Base-by-base conservation (phyloP, 371 early-diverging fungal species). In the Batkoa obscura region DNA sequence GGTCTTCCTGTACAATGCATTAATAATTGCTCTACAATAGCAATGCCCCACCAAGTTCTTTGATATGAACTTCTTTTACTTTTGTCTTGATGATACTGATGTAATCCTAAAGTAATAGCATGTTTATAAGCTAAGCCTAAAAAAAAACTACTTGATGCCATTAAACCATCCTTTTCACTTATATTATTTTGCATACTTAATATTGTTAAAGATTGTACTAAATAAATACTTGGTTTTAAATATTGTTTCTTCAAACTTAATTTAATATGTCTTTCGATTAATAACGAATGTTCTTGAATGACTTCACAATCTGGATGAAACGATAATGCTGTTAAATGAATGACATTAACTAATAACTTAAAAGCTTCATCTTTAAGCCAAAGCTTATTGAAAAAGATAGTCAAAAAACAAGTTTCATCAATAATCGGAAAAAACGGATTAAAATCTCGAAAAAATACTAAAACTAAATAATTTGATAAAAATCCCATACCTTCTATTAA, bases 11-110 rank as follows among this genome's bases (percentile, higher is more conserved):
- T 47, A 47, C 48, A 47, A 30, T 47, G 48, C 48, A 47, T 47
- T 32, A 47, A 32, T 9, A 47, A 32, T 30, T 47, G 48, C 31
- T 47, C 48, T 23, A n/a, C 31, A n/a, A 47, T 30, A 47, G 4
- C 10, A n/a, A 47, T 47, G 48, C 23, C 12, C 48, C 48, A 47
- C 48, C 48, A 47, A 32, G 48, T 47, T n/a, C 48, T 47, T n/a
- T 23, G 23, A 23, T 32, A 32, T 23, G 23, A 23, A 23, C 23
- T 23, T 23, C 23, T 23, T 23, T 23, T 23, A 23, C 23, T 23
- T 23, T 23, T 23, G 23, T 23, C 23, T 23, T 6, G 30, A 23
- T 15, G 30, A 32, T 30, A 32, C 9, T 32, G 48, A 30, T 47
- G 48, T 15, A 23, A 47, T 12, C 48, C 48, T 8, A 47, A 32